Evolutionary conservation across 108 stramenopile genomes (phyloP), one percentile per base, ranked within the genome.

Genomic region (Pseudonitzschia multistriata): DNA sequence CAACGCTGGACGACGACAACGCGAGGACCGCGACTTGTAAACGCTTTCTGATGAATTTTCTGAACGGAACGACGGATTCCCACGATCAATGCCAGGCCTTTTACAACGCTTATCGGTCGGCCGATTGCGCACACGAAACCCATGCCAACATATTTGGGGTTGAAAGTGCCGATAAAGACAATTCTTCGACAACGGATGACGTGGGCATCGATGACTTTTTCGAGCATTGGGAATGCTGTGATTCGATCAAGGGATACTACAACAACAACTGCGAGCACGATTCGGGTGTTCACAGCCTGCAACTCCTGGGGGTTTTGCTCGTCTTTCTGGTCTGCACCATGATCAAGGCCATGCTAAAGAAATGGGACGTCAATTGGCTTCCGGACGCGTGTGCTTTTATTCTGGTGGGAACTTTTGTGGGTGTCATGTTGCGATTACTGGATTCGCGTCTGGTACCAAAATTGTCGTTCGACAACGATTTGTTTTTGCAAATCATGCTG

Each of bases 341-440:
- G 53, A 83, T 80, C 39, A 91, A 89, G 77, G 70, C 74, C 11
- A 39, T 86, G 11, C 75, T 88, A n/a, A 83, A 85, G 48, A 68
- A 74, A 22, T 71, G 68, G 34, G 52, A 77, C 3, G 66, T 90
- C 19, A 68, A 79, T 14, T 91, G 87, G 85, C 42, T 95, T 3
- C 94, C 94, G 2, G 89, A 92, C 74, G 94, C 91, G 3, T 89
- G 79, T 36, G 89, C 81, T 11, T 95, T 86, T 62, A 91, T 95
- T 59, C 56, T 95, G 3, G 89, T 92, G 21, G 86, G 86, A 50
- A 56, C 82, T 24, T 25, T 82, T 28, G 73, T 78, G 10, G 80
- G 85, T 5, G 81, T 59, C 1, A 49, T 77, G 15, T 22, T 85
- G 25, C 69, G 78, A 8, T 31, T 84, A 3, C 47, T 74, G n/a